Conservation (phyloP, 495 filamentous ascomycete species). For the Tuber borchii region DNA sequence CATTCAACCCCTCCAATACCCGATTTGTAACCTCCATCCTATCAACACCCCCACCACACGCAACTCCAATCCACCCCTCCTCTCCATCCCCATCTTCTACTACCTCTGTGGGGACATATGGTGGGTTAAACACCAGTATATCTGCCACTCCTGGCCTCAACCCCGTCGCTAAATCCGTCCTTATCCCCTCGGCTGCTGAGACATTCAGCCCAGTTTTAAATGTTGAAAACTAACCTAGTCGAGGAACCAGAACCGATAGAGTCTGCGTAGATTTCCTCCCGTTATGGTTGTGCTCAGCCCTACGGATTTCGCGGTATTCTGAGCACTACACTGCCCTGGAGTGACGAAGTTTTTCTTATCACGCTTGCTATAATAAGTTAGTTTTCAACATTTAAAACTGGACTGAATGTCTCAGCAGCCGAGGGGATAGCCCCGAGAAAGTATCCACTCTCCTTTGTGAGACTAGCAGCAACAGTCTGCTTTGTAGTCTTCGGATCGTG, state of each 20-base stretch:
- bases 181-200: no score
- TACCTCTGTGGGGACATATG: constrained; percentile 79
- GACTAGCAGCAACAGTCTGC: constrained; percentile 52
- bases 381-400: no score
- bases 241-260: no score
- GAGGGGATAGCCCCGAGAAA: constrained; percentile 58
- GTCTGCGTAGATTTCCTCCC: no score
- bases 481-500: constrained; percentile 66
- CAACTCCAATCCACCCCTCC: constrained; percentile 57
- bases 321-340: no score
- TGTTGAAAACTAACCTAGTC: no score
- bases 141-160: constrained; percentile 58
- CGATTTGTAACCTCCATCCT: constrained; percentile 90
- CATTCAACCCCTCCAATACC: constrained; percentile 60
- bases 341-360: no score
- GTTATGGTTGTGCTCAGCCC: no score
- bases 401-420: no score
- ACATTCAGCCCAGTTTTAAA: no score
- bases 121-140: constrained; percentile 90
- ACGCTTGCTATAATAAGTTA: no score
- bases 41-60: constrained; percentile 79
- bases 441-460: constrained; percentile 21
- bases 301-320: no score
- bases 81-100: constrained; percentile 53
- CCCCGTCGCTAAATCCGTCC: constrained; percentile 58